Evolutionary conservation across 176 grass and related monocot species (phyloP), one percentile per base, ranked within the genome.

Genomic region (Hyparrhenia diplandra): DNA sequence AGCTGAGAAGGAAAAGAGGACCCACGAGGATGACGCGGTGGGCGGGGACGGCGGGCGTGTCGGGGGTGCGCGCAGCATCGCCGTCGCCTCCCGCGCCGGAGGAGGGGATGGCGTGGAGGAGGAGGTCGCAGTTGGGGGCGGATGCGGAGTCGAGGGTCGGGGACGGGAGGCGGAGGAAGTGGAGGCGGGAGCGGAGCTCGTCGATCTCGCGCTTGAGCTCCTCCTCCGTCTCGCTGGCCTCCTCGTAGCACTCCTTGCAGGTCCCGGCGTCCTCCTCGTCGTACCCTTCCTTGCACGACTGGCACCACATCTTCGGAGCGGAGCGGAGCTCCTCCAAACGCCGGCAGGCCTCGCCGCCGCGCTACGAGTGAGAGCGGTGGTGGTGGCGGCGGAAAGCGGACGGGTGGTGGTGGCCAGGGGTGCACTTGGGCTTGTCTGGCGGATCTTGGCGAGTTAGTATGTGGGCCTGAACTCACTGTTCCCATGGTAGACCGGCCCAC

Each of bases 181-280:
- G 55, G 67, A 94, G 79, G 41, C 89, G 88, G 59, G 90, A 90
- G 35, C 91, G 89, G 83, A 98, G 90, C 58, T 98, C 92, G 0
- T 98, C 88, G 89, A 98, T 98, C 89, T 94, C 92, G 70, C 88
- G 92, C 70, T 98, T 94, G 78, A 98, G 95, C 85, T 94, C 95
- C 86, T 97, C 95, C 87, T 97, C 92, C 39, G 95, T 94, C 90
- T 97, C 95, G 92, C 92, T 94, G 2, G 95, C 95, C 83, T 98
- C 95, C 78, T 98, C 95, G 86, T 94, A 98, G 86, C 92, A 94
- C 77, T 98, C 95, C 83, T 94, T 94, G 80, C 92, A 98, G 23
- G 95, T 98, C 43, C 95, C 95, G 0, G 92, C 90, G 75, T 94
- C 90, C 71, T 88, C 88, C 86, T 92, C 90, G 11, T 87, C 92